Evolutionary conservation across 2,329 filamentous ascomycete genomes (phyloP), one percentile per base, ranked within the genome.

Genomic region (Neofusicoccum laricinum): DNA sequence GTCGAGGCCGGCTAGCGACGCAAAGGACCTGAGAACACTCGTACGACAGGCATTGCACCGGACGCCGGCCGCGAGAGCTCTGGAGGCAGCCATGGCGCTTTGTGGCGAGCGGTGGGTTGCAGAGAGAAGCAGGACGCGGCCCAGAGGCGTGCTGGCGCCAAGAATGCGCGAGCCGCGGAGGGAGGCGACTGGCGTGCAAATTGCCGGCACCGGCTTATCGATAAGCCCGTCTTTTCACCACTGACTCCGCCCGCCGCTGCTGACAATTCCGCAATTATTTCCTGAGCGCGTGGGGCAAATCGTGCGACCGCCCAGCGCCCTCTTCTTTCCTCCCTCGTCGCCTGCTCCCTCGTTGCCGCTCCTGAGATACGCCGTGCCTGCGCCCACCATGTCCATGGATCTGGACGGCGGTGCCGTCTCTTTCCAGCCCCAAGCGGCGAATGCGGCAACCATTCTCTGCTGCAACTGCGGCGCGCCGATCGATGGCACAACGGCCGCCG

Each of bases 401-500:
- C 70, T 80, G 62, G 78, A 80, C 68, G 65, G 70, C 51, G 53
- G 55, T 36, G 73, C 75, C 64, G 72, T 78, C 50, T 69, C 75
- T 55, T 77, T 81, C 68, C 75, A 74, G 65, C 75, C 78, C 65
- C 69, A 70, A 53, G 70, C 73, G 34, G 75, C 76, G 67, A 78
- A 69, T 65, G 72, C 80, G 67, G 86, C 86, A 67, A 89, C 86
- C n/a, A 97, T 98, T 75, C 90, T 99, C 65, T 99, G 95, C 80
- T 97, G 92, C 82, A 97, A 98, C 84, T 99, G 95, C 78, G 95
- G 94, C 74, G 93, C 92, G 66, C 90, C 94, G 43, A 97, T 99
- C 73, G 93, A 97, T 78, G 95, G 95, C 57, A 65, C 64, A 12
- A 45, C 48, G 14, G 85, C 91, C 30, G 89, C 90, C 61, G 93